phyloP scores from a whole-genome alignment of 2,329 filamentous ascomycete species.

The Xylaria multiplex region DNA sequence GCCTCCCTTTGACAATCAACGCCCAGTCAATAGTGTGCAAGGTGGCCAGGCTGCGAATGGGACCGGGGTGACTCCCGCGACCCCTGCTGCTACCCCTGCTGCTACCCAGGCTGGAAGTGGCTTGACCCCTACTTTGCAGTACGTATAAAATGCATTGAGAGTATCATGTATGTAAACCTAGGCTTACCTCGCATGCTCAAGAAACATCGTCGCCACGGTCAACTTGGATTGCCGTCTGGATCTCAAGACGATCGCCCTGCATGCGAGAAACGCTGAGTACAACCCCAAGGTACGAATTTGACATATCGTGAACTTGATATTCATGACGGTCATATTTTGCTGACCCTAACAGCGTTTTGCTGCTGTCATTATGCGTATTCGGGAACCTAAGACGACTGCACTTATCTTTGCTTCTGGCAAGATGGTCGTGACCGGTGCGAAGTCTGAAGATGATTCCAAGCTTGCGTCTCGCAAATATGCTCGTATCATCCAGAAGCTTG shows the following conservation, averaged over 20 bases:
- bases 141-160: slow-evolving; percentile 71
- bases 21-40: slow-evolving; percentile 62
- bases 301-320: slow-evolving; percentile 23
- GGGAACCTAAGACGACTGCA: slow-evolving; percentile 97
- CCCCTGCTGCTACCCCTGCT: slow-evolving; percentile 90
- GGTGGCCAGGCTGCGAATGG: slow-evolving; percentile 69
- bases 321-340: slow-evolving; percentile 35
- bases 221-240: slow-evolving; percentile 97
- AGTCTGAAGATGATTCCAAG: slow-evolving; percentile 97
- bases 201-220: slow-evolving; percentile 99
- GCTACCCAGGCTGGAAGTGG: slow-evolving; percentile 85
- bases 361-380: slow-evolving; percentile 99
- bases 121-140: slow-evolving; percentile 94
- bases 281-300: slow-evolving; percentile 84
- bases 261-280: slow-evolving; percentile 98
- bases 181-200: slow-evolving; percentile 68
- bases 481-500: slow-evolving; percentile 99
- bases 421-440: slow-evolving; percentile 99
- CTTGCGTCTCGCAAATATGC: slow-evolving; percentile 97
- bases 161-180: slow-evolving; percentile 53
- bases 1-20: slow-evolving; percentile 71
- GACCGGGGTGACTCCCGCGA: slow-evolving; percentile 85
- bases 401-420: slow-evolving; percentile 98
- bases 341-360: slow-evolving; percentile 81
- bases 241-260: slow-evolving; percentile 97